Percentiles rank a stretch among this genome's conserved stretches.
Conservation (phyloP, 225 moss, liverwort and hornwort species). For the Pleurozium schreberi region DNA sequence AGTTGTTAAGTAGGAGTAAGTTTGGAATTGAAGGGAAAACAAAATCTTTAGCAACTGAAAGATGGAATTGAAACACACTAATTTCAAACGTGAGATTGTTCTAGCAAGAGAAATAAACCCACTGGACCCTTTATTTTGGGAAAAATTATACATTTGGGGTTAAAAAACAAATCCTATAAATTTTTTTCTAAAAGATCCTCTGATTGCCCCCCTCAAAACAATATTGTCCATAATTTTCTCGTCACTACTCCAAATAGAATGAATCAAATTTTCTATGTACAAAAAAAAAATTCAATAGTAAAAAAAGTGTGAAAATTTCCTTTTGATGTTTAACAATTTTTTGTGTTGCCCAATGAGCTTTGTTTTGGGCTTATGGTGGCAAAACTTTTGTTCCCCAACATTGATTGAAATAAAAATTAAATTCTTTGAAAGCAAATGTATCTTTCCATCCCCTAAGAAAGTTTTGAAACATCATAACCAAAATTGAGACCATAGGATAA, state of each 20-base stretch:
- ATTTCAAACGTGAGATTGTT: no score
- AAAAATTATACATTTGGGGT: no score
- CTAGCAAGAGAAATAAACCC: no score
- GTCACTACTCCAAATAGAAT: background rate
- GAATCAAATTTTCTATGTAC: background rate
- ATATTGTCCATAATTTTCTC: background rate
- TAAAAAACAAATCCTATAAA: background rate
- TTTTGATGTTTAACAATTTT: background rate
- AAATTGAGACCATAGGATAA: background rate
- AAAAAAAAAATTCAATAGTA: background rate
- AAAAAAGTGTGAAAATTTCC: background rate
- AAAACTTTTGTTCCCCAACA: accelerated
- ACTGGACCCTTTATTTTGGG: no score
- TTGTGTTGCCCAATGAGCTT: background rate
- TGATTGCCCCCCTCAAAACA: accelerated
- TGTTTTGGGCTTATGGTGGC: background rate
- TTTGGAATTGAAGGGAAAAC: no score
- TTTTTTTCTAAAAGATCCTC: background rate
- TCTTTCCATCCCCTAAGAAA: background rate
- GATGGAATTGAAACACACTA: no score
- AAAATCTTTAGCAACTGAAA: no score
- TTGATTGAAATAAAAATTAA: background rate
- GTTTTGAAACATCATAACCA: background rate
- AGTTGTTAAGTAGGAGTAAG: no score
- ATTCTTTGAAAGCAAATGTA: accelerated